Percentiles rank a stretch among this genome's conserved stretches.
Conservation (phyloP, 78 protist genomes). For the Isochrysis galbana region DNA sequence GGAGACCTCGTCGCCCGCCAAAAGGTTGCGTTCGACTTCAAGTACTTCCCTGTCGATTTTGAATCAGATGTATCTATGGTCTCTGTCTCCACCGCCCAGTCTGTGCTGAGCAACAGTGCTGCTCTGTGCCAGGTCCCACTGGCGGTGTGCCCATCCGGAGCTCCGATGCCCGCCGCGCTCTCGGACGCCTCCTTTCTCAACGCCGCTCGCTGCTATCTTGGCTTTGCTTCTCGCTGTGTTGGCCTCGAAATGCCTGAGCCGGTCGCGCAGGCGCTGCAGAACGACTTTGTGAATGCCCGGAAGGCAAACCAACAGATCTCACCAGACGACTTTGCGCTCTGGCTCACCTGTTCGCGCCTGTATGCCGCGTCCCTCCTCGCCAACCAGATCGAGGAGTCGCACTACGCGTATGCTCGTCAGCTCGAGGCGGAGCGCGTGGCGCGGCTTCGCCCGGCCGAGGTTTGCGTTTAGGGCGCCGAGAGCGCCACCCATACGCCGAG, state of each 20-base stretch:
- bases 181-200: background rate
- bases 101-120: background rate
- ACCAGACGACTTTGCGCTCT: background rate
- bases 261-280: background rate
- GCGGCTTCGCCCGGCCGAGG: background rate
- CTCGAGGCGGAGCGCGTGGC: background rate
- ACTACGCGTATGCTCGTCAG: background rate
- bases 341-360: slow-evolving; percentile 14
- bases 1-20: background rate
- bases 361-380: background rate
- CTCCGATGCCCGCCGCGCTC: background rate
- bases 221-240: background rate
- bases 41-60: background rate
- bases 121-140: background rate
- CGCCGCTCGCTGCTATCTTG: background rate
- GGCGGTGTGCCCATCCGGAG: no score
- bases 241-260: background rate
- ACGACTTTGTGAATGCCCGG: background rate
- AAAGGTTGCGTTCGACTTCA: slow-evolving; percentile 7
- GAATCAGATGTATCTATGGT: background rate
- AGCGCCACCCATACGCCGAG: no score
- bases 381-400: background rate
- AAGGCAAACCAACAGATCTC: background rate
- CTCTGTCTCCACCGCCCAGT: background rate
- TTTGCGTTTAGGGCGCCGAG: no score